phyloP scores from a whole-genome alignment of 148 eudicot species.

The Rhododendron molle region DNA sequence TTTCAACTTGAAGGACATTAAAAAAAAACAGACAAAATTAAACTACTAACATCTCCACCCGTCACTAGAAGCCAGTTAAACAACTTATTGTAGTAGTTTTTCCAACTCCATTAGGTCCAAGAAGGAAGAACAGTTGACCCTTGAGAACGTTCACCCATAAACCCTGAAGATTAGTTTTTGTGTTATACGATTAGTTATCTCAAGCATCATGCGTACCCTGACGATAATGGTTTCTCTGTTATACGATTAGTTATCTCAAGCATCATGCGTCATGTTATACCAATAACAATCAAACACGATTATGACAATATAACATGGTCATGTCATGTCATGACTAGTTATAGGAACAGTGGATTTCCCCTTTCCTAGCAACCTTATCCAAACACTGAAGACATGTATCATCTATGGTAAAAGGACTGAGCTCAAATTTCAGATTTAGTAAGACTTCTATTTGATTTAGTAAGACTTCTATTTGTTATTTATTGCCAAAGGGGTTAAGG shows the following conservation, averaged over 20 bases:
- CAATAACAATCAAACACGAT: neutral
- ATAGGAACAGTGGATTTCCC: neutral
- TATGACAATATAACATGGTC: neutral
- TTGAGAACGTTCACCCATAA: constrained; percentile 67
- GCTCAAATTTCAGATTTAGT: no score
- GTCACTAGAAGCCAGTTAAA: constrained; percentile 77
- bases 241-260: no score
- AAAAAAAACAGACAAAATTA: no score
- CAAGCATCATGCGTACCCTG: neutral
- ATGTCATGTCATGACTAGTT: neutral
- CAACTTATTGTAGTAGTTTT: constrained; percentile 90
- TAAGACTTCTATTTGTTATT: no score
- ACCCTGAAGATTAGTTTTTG: constrained; percentile 37
- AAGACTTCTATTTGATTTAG: no score
- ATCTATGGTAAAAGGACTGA: no score
- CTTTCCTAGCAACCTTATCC: no score
- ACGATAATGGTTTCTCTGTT: no score
- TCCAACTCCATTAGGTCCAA: constrained; percentile 97
- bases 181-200: neutral
- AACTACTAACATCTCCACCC: constrained; percentile 65
- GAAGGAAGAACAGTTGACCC: constrained; percentile 83
- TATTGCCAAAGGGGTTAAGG: no score
- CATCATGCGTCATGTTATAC: neutral
- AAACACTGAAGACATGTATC: no score
- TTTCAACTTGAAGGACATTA: no score